Base-by-base conservation (phyloP, 2,329 filamentous ascomycete species). In the Epichloe sibirici region DNA sequence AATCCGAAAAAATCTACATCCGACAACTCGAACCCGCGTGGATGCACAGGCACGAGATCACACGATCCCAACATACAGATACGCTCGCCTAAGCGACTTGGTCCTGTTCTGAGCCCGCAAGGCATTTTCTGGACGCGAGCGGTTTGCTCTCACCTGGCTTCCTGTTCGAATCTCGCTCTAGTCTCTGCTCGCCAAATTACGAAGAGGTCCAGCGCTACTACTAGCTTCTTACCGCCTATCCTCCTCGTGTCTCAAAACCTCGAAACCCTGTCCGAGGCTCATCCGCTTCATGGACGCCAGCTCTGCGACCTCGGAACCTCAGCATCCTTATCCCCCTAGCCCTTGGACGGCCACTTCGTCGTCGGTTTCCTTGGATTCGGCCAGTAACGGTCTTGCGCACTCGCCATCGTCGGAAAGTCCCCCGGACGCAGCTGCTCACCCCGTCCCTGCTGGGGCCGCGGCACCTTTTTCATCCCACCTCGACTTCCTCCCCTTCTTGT, bases 401-500 rank as follows among this genome's bases (percentile, higher is more conserved):
- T 59, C 61, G 53, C 42, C 48, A 37, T 52, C 50, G 17, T 52
- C 58, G 51, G 66, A 68, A 57, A 63, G 61, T 55, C 61, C 63
- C 51, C 62, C 67, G 55, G 62, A 66, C 58, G 55, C 58, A 54
- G 43, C 58, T 53, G 52, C 57, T 55, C 44, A 56, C 53, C 31
- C 62, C 37, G 45, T 45, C 47, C 46, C 54, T 53, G 52, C 53
- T 44, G 55, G 59, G 45, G 57, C 60, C 53, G 58, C 67, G 55
- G 57, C 61, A 44, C 66, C 66, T 45, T 65, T 68, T 52, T 66
- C 73, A 49, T 64, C 71, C 56, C 71, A 73, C 55, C 61, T 80
- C 61, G 76, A 81, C 57, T 70, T 80, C 54, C 69, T 79, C 31
- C 79, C 79, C 38, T 73, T 80, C 57, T 69, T 81, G 59, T 71